Base-by-base conservation (phyloP, 2,329 filamentous ascomycete genomes). In the Aureobasidium lini region DNA sequence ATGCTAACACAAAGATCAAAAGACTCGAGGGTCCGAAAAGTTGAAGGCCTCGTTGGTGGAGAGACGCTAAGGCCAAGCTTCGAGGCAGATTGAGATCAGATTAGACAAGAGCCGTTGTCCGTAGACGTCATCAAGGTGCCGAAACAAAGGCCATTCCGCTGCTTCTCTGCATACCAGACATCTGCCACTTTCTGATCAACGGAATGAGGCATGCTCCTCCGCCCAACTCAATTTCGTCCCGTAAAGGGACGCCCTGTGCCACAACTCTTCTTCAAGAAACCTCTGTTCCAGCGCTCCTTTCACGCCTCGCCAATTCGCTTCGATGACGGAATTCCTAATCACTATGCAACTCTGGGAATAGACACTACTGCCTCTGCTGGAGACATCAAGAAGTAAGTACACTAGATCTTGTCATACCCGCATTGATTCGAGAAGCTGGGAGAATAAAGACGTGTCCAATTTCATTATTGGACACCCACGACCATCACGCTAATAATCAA, bases 321-420 rank as follows among this genome's bases (percentile, higher is more conserved):
- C 62, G 70, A 69, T 68, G 69, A 72, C 58, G 66, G 65, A 62
- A 66, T 73, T 31, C 69, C 73, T 66, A 90, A 85, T 62, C 88
- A 95, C 76, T 99, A 99, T 74, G 88, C 93, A 67, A 85, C 86
- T 42, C 81, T 99, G 54, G 82, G 86, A 43, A 73, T 99, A n/a
- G 75, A 83, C 0, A 79, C 81, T 43, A 81, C 82, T 64, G 92
- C 93, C 42, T 84, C 88, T 15, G 75, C 82, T 1, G 77, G 79
- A 8, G 90, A 96, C 57, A 92, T 97, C 62, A 97, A 97, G 74
- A 93, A 89, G 87, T 90, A 71, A 15, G 39, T 57, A 10, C 36
- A 36, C 43, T 28, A 18, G 36, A 28, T 16, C 31, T 32, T 40
- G 43, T 32, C 43, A 47, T 11, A 28, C 9, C 8, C 46, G 34